Evolutionary conservation across 2,329 filamentous ascomycete genomes (phyloP).

Genomic region (Onygenales sp.): DNA sequence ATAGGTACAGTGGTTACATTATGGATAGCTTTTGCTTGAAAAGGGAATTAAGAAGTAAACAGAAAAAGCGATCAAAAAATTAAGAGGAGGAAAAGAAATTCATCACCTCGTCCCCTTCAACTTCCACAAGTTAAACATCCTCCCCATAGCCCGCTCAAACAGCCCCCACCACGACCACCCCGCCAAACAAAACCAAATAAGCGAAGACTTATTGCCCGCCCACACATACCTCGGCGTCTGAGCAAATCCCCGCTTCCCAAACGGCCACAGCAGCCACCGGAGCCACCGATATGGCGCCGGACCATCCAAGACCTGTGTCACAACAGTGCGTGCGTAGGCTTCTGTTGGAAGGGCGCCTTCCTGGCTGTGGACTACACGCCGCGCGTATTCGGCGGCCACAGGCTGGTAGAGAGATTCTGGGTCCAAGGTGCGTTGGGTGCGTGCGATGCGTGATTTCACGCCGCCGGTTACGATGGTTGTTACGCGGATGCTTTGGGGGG

Average conservation of each 20-base stretch:
- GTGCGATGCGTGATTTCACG: constrained; percentile 49
- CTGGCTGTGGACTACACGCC: constrained; percentile 45
- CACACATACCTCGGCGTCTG: constrained; percentile 31
- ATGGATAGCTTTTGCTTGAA: neutral
- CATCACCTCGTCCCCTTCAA: constrained; percentile 20
- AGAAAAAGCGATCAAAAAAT: neutral
- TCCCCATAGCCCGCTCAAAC: constrained; percentile 31
- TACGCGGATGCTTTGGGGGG: constrained; percentile 36
- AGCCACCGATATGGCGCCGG: constrained; percentile 36
- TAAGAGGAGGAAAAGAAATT: neutral
- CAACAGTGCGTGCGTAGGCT: constrained; percentile 46
- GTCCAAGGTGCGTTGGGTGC: constrained; percentile 39
- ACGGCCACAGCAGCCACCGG: constrained; percentile 33
- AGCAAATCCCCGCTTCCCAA: constrained; percentile 17
- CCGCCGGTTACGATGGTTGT: constrained; percentile 51
- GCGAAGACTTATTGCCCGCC: constrained; percentile 38
- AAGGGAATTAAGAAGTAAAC: neutral
- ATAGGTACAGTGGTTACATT: no score
- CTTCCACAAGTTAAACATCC: constrained; percentile 44
- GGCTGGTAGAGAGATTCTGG: constrained; percentile 43
- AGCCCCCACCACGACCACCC: constrained; percentile 37
- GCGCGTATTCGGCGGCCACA: constrained; percentile 42
- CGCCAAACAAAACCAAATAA: constrained; percentile 42
- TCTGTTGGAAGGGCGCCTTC: constrained; percentile 42
- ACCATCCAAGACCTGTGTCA: constrained; percentile 41